Evolutionary conservation across 108 stramenopile species (phyloP).

Genomic region (Aureococcus anophagefferens): DNA sequence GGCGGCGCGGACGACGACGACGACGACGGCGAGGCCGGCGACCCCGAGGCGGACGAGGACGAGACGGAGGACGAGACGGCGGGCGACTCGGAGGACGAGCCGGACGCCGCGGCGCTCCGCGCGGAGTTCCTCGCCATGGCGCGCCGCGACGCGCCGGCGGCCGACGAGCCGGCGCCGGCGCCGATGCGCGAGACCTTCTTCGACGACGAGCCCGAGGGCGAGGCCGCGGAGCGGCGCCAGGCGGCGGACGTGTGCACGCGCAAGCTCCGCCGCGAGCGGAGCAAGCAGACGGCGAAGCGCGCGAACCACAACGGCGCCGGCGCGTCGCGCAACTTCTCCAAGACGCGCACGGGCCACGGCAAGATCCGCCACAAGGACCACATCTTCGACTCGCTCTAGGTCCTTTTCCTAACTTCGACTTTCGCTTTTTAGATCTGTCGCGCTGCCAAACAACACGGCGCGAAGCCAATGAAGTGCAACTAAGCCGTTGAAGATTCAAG

Average conservation of each 20-base stretch:
- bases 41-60: conserved; percentile 25
- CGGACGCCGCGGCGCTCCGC: no score
- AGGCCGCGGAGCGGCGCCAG: neutral
- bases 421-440: no score
- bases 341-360: neutral
- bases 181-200: neutral
- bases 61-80: conserved; percentile 12
- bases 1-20: conserved; percentile 25
- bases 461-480: no score
- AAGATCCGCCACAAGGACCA: neutral
- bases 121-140: no score
- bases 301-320: neutral
- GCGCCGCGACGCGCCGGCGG: neutral
- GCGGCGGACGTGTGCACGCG: neutral
- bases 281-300: neutral
- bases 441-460: no score
- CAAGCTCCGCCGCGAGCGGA: neutral
- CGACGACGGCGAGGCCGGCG: conserved; percentile 45
- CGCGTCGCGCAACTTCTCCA: neutral
- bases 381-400: no score
- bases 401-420: no score
- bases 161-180: neutral
- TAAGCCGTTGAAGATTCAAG: no score
- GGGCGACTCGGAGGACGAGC: no score
- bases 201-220: neutral